phyloP scores from a whole-genome alignment of 371 early-diverging fungal genomes.

The Actinomucor elegans region DNA sequence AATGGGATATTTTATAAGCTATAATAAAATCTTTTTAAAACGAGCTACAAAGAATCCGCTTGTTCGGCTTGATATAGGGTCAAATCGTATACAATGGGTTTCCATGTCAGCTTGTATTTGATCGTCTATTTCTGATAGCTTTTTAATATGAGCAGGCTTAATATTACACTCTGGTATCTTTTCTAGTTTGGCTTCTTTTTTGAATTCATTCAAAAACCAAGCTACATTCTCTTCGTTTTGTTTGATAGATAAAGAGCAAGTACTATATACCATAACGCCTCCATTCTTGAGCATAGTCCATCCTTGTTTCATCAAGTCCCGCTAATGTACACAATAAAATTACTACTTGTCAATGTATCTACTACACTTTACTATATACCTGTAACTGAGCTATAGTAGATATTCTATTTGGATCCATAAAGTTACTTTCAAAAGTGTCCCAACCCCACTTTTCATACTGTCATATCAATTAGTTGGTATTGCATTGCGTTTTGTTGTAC shows the following conservation, averaged over 20 bases:
- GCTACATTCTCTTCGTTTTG: conserved; percentile 86
- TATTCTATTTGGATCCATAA: conserved; percentile 63
- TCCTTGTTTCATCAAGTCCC: conserved; percentile 69
- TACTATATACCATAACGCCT: conserved; percentile 87
- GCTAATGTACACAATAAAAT: conserved; percentile 26
- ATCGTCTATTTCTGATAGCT: conserved; percentile 48
- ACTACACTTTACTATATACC: conserved; percentile 5
- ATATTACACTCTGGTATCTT: conserved; percentile 39
- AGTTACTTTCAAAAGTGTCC: conserved; percentile 68
- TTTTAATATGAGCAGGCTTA: conserved; percentile 43
- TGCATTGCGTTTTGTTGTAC: neutral
- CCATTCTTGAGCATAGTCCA: conserved; percentile 65
- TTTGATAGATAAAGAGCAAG: conserved; percentile 73
- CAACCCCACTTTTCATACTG: conserved; percentile 73
- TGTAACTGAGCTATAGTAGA: conserved; percentile 44
- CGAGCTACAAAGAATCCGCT: conserved; percentile 80
- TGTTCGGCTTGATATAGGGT: conserved; percentile 63
- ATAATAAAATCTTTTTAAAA: conserved; percentile 27
- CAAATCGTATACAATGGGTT: conserved; percentile 55
- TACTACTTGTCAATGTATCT: conserved; percentile 5
- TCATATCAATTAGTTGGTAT: neutral
- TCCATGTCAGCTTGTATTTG: conserved; percentile 33
- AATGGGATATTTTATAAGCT: conserved; percentile 27
- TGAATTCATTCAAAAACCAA: conserved; percentile 62
- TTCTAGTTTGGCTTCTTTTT: conserved; percentile 53